Percentiles rank a stretch among this genome's conserved stretches.
These are phyloP conservation scores for Ophiostoma novo-ulmi DNA, from an alignment of 2,329 filamentous ascomycete genomes.

Conservation along the genomic window DNA sequence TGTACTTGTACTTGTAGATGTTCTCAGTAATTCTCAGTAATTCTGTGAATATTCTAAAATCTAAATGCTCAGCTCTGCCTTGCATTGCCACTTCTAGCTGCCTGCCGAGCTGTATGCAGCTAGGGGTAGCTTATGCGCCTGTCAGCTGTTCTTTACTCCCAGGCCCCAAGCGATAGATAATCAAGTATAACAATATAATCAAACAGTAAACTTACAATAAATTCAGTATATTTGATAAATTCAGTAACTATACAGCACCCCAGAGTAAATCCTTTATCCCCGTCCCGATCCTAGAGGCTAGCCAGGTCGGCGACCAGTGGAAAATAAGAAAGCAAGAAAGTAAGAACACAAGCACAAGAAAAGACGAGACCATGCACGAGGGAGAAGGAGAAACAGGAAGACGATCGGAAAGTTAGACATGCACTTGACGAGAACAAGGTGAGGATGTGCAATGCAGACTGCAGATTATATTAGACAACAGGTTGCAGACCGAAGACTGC, in stretches of 20 bases:
- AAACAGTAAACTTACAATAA: not conserved
- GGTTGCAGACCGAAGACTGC: not conserved
- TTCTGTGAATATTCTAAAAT: no score
- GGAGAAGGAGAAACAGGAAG: not conserved
- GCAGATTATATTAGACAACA: not conserved
- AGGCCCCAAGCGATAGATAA: not conserved
- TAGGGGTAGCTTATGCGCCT: not conserved
- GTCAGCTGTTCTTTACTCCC: not conserved
- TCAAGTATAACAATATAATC: not conserved
- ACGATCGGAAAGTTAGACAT: not conserved
- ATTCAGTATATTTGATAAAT: no score
- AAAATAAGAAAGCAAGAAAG: not conserved
- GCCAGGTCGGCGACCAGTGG: not conserved
- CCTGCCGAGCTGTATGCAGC: not conserved
- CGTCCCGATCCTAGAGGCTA: not conserved
- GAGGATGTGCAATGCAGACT: not conserved
- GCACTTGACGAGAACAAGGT: not conserved
- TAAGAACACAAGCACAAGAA: not conserved
- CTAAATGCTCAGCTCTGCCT: not conserved
- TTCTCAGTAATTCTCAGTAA: no score
- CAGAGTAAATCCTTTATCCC: constrained; percentile 1
- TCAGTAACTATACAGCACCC: not conserved
- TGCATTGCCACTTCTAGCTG: not conserved
- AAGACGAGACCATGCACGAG: not conserved
- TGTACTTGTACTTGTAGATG: not conserved